Conservation (phyloP, 805 yeast species). For the Lipomyces sp. region DNA sequence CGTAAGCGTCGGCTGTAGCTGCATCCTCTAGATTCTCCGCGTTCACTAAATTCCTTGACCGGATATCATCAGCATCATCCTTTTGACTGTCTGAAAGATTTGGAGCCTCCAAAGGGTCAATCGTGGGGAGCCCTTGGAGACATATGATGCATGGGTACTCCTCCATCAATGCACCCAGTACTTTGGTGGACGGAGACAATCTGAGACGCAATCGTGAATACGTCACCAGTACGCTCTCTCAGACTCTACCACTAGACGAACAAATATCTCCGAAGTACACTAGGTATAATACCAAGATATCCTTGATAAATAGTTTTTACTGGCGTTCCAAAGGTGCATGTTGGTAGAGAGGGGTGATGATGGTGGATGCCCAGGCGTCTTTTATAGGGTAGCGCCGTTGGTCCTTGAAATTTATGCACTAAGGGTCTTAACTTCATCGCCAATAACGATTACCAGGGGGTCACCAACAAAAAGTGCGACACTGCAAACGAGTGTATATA, state of each 20-base stretch:
- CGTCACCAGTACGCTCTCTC: neutral
- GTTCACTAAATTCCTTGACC: neutral
- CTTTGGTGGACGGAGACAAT: neutral
- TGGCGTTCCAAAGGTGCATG: neutral
- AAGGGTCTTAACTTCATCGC: neutral
- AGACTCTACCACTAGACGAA: neutral
- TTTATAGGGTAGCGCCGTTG: neutral
- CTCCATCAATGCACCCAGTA: conserved; percentile 1
- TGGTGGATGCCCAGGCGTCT: neutral
- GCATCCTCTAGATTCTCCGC: conserved; percentile 6
- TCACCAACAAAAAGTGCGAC: neutral
- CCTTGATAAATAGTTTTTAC: neutral
- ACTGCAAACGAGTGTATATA: too few relatives aligned
- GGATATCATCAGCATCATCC: neutral
- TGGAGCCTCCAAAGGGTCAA: conserved; percentile 15
- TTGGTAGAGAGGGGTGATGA: neutral
- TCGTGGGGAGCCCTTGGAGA: conserved; percentile 50
- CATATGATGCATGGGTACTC: conserved; percentile 61
- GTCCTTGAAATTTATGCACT: neutral
- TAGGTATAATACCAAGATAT: conserved; percentile 1
- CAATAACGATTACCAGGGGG: neutral
- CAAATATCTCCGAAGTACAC: neutral
- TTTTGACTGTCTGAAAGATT: conserved; percentile 5
- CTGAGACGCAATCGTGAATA: neutral
- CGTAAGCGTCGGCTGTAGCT: conserved; percentile 23